Conservation (phyloP, 257 asterid species). For the Ilex aquifolium region DNA sequence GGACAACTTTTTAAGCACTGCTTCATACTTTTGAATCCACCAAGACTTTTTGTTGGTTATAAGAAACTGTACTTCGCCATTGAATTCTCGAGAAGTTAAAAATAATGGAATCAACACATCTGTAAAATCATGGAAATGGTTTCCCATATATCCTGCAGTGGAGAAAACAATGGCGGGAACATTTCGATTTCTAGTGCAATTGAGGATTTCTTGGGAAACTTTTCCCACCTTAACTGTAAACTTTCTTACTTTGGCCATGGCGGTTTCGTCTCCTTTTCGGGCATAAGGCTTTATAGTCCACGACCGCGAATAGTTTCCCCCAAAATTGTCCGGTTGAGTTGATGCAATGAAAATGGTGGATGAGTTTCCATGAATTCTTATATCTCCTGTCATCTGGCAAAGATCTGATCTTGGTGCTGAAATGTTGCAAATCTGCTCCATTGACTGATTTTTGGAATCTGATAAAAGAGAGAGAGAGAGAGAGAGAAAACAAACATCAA, state of each 20-base stretch:
- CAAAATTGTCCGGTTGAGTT: background rate
- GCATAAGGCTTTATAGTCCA: slow-evolving; percentile 51
- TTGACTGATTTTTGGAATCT: slow-evolving; percentile 14
- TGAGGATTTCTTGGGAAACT: slow-evolving; percentile 15
- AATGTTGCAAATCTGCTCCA: slow-evolving; percentile 18
- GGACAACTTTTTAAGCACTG: slow-evolving; percentile 29
- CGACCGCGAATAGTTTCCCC: slow-evolving; percentile 15
- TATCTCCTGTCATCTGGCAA: slow-evolving; percentile 51
- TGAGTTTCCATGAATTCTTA: slow-evolving; percentile 40
- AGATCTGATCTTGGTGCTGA: slow-evolving; percentile 34
- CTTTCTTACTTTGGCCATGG: slow-evolving; percentile 23
- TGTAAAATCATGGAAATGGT: slow-evolving; percentile 53
- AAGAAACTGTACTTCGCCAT: slow-evolving; percentile 33
- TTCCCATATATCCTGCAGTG: slow-evolving; percentile 36
- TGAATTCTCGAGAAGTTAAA: slow-evolving; percentile 33
- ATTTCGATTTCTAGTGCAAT: slow-evolving; percentile 26
- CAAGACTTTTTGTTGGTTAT: slow-evolving; percentile 14
- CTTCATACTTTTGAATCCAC: slow-evolving; percentile 31
- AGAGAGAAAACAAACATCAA: background rate
- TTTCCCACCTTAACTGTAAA: slow-evolving; percentile 9
- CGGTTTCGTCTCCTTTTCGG: slow-evolving; percentile 30
- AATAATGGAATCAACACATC: slow-evolving; percentile 53
- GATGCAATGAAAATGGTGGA: slow-evolving; percentile 44
- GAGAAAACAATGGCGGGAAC: slow-evolving; percentile 54
- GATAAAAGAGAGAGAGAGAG: background rate